Conservation (phyloP, 306 rosid genomes). For the Castanopsis chinensis region DNA sequence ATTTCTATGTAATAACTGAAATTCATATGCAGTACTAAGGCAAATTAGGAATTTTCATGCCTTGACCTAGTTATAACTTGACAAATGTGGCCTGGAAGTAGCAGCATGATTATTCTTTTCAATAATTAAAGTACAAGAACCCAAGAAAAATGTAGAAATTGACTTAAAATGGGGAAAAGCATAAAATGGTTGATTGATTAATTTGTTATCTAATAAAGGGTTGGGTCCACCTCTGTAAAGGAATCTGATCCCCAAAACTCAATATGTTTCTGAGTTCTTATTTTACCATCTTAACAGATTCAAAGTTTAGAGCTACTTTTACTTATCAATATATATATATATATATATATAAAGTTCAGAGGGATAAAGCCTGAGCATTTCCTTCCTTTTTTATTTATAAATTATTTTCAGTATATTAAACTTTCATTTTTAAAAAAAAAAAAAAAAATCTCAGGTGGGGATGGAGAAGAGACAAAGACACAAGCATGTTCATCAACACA, state of each 20-base stretch:
- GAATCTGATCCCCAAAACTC: not conserved
- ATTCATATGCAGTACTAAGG: not conserved
- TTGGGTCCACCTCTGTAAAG: not conserved
- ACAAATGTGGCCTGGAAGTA: not conserved
- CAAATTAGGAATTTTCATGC: not conserved
- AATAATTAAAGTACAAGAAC: not conserved
- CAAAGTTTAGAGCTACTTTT: not conserved
- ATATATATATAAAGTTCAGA: not conserved
- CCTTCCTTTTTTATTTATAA: constrained; percentile 4
- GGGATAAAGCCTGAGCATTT: not conserved
- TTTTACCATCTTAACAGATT: not conserved
- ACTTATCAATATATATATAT: too few species aligned
- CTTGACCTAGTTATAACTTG: not conserved
- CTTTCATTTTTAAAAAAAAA: not conserved
- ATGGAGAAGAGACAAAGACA: constrained; percentile 55
- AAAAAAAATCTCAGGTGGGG: constrained; percentile 56
- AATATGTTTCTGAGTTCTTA: not conserved
- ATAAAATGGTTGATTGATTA: not conserved
- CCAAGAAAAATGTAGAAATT: not conserved
- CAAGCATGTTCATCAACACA: constrained; percentile 38
- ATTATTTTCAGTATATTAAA: constrained; percentile 19
- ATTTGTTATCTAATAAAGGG: not conserved
- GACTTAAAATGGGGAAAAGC: not conserved
- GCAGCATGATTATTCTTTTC: not conserved
- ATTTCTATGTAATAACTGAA: not conserved